phyloP scores from a whole-genome alignment of 75 land plant species.

The Azolla pinnata region DNA sequence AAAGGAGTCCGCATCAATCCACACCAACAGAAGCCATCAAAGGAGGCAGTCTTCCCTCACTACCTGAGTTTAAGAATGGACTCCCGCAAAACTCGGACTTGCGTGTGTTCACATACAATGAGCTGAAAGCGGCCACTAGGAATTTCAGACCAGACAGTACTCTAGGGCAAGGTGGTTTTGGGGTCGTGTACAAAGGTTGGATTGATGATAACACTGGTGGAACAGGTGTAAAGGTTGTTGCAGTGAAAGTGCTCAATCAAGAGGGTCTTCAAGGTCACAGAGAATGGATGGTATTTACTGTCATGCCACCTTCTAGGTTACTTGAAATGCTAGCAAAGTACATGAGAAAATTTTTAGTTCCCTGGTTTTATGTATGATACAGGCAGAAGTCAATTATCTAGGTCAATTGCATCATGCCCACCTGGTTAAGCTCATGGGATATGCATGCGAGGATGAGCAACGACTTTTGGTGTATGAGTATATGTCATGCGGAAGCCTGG shows the following conservation, averaged over 20 bases:
- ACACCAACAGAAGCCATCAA: not conserved
- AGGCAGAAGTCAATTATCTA: conserved; percentile 58
- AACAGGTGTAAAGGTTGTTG: conserved; percentile 47
- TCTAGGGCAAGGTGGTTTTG: conserved; percentile 77
- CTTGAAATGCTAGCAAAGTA: not conserved
- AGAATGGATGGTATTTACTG: conserved; percentile 60
- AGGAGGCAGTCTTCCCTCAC: conserved; percentile 8
- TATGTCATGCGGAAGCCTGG: conserved; percentile 60
- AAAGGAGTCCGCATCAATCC: not conserved
- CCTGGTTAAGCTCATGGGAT: conserved; percentile 56
- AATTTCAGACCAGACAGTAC: conserved; percentile 49
- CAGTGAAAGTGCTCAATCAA: conserved; percentile 56
- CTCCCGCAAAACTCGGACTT: conserved; percentile 40
- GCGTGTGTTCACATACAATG: conserved; percentile 47
- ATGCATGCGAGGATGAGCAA: conserved; percentile 54
- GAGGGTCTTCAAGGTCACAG: conserved; percentile 63
- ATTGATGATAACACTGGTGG: conserved; percentile 50
- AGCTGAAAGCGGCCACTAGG: conserved; percentile 53
- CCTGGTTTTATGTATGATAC: conserved; percentile 7
- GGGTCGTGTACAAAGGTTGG: conserved; percentile 57
- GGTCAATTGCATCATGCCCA: conserved; percentile 57
- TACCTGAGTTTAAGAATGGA: conserved; percentile 32
- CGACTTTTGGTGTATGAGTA: conserved; percentile 62
- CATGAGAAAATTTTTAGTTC: not conserved
- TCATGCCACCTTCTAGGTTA: not conserved